Base-by-base conservation (phyloP, 1,284 basidiomycete genomes). In the Sutorius eximius region DNA sequence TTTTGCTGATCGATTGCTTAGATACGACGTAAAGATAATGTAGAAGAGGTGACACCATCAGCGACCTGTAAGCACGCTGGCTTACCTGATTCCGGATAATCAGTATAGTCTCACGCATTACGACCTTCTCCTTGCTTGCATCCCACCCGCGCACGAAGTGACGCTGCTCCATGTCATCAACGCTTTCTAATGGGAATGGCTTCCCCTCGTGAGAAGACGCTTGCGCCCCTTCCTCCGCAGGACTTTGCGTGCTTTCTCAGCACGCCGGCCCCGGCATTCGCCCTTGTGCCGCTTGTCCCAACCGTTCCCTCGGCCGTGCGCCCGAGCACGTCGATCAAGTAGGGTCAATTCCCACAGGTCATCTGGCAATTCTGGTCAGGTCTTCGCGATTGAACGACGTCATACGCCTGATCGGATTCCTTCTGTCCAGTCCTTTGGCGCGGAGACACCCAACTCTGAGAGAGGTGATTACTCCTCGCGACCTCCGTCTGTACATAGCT, bases 161-260 rank as follows among this genome's bases (percentile, higher is more conserved):
- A 71, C 86, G 96, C 3, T 87, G 95, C 18, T 97, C 95, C 1
- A 85, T 97, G 11, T 94, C 93, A 0, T 95, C 93, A 3, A 86
- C 86, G 3, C 74, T 88, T 30, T 87, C 86, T 18, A 83, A 86
- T 48, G 76, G 79, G 9, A 76, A 79, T 13, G 76, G 73, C 5
- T 81, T 82, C 0, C 79, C 81, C 73, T 0, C 69, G 72, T 13
- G 83, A 85, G 30, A 83, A 78, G 56, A 63, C 75, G 1, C 64
- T 73, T 11, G 67, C 73, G 9, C 71, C 75, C 7, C 77, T 77
- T 40, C 66, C 71, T 44, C 80, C 77, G 2, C 76, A 87, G 46
- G 85, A 89, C 71, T 98, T 94, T 69, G 76, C 86, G 9, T 79
- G 81, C 2, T 74, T 94, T 51, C 79, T 98, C 33, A 81, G 76